Base-by-base conservation (phyloP, 306 rosid species). In the Heteromeles arbutifolia region DNA sequence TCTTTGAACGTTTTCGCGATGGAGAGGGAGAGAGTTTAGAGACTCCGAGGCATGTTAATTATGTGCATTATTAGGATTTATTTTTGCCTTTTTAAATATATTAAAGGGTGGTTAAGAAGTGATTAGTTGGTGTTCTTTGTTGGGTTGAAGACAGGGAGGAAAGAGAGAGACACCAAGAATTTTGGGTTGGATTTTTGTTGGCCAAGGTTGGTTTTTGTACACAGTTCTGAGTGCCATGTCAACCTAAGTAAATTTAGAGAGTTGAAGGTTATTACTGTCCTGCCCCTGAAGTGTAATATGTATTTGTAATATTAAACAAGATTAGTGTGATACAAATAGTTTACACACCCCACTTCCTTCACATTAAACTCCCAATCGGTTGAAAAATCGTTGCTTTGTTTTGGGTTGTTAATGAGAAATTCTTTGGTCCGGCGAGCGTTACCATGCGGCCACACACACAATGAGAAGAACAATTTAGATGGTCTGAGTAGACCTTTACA, bases 21-120 rank as follows among this genome's bases (percentile, higher is more conserved):
- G 19, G 19, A 48, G 81, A 4, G 74, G 72, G 65, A 82, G 81
- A 64, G 71, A 67, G 54, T 7, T 3, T 2, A 17, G 76, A 34
- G 31, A 7, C 12, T 73, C 21, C 7, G 8, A 44, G 43, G 1
- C 4, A 1, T 26, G 7, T 4, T 28, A 18, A 44, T 61, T 28
- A 8, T 28, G 69, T 17, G 59, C 29, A 37, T 22, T 34, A 67
- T 29, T 28, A 17, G 26, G 62, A 43, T 54, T n/a, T 8, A 44
- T 59, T 79, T 6, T 44, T 58, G 73, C 39, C 48, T 48, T 72
- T 78, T 25, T 61, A 18, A 11, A 24, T 25, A 69, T 24, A 67
- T 73, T 68, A 32, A 70, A 13, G 29, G 32, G 54, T 78, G 76
- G 74, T 25, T 74, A 34, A 79, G 75, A 14, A 77, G 34, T 74